phyloP scores from a whole-genome alignment of 1,284 basidiomycete species.

The Moesziomyces antarcticus region DNA sequence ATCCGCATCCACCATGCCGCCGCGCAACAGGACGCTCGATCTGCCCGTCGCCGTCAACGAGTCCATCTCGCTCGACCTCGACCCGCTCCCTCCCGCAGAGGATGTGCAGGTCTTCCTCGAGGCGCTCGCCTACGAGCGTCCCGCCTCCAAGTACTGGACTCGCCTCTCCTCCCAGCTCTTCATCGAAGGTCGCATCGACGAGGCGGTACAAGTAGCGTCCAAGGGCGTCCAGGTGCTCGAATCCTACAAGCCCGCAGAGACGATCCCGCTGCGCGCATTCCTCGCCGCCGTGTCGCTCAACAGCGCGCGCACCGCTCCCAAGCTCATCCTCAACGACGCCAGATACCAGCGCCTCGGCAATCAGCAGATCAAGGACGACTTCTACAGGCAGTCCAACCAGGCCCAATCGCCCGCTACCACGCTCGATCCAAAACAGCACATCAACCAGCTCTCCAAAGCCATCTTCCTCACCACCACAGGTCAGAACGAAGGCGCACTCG shows the following conservation, averaged over 20 bases:
- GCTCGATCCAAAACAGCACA: conserved; percentile 49
- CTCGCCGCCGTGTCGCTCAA: conserved; percentile 54
- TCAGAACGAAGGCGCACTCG: conserved; percentile 48
- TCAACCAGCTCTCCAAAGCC: conserved; percentile 51
- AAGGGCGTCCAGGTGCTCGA: conserved; percentile 51
- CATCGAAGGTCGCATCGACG: conserved; percentile 45
- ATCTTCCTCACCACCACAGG: conserved; percentile 48
- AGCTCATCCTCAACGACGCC: conserved; percentile 59
- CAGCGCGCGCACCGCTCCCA: conserved; percentile 54
- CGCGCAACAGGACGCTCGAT: conserved; percentile 51
- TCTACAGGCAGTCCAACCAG: conserved; percentile 36
- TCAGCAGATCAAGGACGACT: conserved; percentile 43
- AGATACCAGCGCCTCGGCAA: conserved; percentile 54
- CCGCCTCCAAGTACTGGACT: conserved; percentile 57
- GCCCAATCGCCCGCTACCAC: conserved; percentile 36
- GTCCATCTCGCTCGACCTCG: conserved; percentile 57
- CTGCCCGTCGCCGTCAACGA: conserved; percentile 58
- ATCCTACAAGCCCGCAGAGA: conserved; percentile 47
- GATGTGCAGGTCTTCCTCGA: conserved; percentile 60
- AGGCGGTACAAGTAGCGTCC: conserved; percentile 50
- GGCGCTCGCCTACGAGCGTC: conserved; percentile 55
- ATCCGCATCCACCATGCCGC: conserved; percentile 24
- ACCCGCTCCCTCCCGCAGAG: conserved; percentile 57
- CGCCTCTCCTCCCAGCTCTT: conserved; percentile 56
- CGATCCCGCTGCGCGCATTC: conserved; percentile 50